Percentiles rank a stretch among this genome's conserved stretches.
phyloP scores from a whole-genome alignment of 345 rosid species.

The Anastatica hierochuntica region DNA sequence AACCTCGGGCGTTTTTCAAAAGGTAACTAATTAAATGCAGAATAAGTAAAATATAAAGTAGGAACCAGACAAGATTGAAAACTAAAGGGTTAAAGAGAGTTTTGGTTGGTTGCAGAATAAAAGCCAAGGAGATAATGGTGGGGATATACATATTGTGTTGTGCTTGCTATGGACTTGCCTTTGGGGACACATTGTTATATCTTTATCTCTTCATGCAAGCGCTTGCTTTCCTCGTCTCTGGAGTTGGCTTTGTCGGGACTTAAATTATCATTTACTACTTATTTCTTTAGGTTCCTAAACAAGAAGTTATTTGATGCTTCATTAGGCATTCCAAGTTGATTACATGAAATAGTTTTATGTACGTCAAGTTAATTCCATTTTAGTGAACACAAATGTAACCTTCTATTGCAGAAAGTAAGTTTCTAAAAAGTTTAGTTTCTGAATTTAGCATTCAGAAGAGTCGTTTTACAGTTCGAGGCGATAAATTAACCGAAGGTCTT shows the following conservation, averaged over 20 bases:
- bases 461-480: slow-evolving; percentile 2
- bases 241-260: slow-evolving; percentile 70
- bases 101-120: slow-evolving; percentile 30
- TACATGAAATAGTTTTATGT: no score
- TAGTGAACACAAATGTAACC: no score
- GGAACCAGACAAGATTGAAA: no score
- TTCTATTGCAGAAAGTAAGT: no score
- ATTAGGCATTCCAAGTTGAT: neutral
- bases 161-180: slow-evolving; percentile 48
- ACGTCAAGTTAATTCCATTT: no score
- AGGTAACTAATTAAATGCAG: slow-evolving; percentile 29
- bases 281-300: neutral
- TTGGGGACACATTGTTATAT: slow-evolving; percentile 51
- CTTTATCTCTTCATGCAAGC: slow-evolving; percentile 59
- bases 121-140: slow-evolving; percentile 52
- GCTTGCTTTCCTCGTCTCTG: slow-evolving; percentile 56
- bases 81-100: neutral
- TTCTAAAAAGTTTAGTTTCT: no score
- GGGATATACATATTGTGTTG: slow-evolving; percentile 68
- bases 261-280: no score
- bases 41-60: no score
- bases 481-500: slow-evolving; percentile 7
- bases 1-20: slow-evolving; percentile 39
- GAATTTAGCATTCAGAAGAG: slow-evolving; percentile 6
- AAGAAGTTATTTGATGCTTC: neutral